Conservation (phyloP, 176 grass and related monocot species). For the Eragrostis curvula region DNA sequence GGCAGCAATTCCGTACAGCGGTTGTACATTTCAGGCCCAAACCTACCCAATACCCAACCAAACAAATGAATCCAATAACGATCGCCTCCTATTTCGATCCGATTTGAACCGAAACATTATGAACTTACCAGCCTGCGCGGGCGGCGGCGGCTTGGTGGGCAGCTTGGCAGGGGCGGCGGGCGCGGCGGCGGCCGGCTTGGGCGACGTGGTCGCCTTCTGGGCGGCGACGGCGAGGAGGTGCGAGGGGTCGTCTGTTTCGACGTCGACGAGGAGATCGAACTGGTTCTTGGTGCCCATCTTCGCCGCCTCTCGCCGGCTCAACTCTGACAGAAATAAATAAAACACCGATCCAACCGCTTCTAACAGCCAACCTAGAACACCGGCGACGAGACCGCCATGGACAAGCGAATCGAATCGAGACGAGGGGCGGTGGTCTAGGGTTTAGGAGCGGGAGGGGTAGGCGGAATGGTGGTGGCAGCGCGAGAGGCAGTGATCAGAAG, state of each 20-base stretch:
- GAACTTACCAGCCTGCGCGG: constrained; percentile 72
- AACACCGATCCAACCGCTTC: neutral
- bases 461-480: neutral
- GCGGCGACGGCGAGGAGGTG: constrained; percentile 60
- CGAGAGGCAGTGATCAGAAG: neutral
- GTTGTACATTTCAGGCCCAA: neutral
- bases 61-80: neutral
- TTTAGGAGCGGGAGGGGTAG: constrained; percentile 28
- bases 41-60: neutral
- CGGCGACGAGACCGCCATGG: constrained; percentile 44
- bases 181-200: constrained; percentile 26
- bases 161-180: constrained; percentile 48
- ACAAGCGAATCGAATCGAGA: neutral
- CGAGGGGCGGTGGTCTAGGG: neutral
- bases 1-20: neutral
- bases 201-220: constrained; percentile 60
- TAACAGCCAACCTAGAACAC: constrained; percentile 30
- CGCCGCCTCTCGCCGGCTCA: neutral
- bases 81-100: neutral
- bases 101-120: neutral
- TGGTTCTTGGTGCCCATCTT: constrained; percentile 66
- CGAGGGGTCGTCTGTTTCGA: constrained; percentile 70
- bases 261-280: constrained; percentile 86
- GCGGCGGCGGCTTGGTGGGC: constrained; percentile 64
- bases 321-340: neutral